A percentile compares a stretch with the other conserved stretches of the same genome.
These are phyloP conservation scores for Dillenia suffruticosa DNA, from an alignment of 164 flowering plant species.

Conservation along the genomic window DNA sequence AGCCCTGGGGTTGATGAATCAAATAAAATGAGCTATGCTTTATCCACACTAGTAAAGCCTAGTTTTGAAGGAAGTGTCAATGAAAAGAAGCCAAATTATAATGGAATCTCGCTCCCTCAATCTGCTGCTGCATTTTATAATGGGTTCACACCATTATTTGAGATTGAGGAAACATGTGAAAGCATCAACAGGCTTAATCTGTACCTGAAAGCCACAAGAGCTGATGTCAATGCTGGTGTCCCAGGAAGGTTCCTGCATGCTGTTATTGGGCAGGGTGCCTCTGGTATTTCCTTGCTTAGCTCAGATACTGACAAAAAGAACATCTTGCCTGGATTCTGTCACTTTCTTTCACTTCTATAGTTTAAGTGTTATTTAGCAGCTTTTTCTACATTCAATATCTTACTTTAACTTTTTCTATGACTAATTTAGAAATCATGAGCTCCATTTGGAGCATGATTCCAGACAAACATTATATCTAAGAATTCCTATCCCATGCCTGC, in stretches of 20 bases:
- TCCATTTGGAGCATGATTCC: no score
- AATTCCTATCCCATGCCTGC: no score
- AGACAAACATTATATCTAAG: no score
- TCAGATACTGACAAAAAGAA: no score
- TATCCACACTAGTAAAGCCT: constrained; percentile 8
- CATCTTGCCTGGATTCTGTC: no score
- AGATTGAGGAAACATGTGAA: constrained; percentile 46
- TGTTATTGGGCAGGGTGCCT: constrained; percentile 48
- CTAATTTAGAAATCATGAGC: no score
- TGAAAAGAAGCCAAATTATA: constrained; percentile 17
- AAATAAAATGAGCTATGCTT: constrained; percentile 10
- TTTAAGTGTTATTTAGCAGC: no score
- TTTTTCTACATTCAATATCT: no score
- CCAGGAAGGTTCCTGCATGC: constrained; percentile 66
- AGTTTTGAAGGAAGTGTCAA: constrained; percentile 25
- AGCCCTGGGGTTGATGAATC: constrained; percentile 9
- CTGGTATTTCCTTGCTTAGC: constrained; percentile 29
- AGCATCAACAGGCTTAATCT: constrained; percentile 34
- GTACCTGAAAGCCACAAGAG: constrained; percentile 41
- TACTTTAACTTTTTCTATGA: no score
- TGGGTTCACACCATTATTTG: constrained; percentile 36
- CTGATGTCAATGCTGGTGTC: constrained; percentile 50
- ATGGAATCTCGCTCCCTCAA: constrained; percentile 41
- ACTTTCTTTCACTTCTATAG: no score
- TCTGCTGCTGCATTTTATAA: constrained; percentile 57